Conservation (phyloP, 2,329 filamentous ascomycete genomes). For the Penicillium psychrosexuale region DNA sequence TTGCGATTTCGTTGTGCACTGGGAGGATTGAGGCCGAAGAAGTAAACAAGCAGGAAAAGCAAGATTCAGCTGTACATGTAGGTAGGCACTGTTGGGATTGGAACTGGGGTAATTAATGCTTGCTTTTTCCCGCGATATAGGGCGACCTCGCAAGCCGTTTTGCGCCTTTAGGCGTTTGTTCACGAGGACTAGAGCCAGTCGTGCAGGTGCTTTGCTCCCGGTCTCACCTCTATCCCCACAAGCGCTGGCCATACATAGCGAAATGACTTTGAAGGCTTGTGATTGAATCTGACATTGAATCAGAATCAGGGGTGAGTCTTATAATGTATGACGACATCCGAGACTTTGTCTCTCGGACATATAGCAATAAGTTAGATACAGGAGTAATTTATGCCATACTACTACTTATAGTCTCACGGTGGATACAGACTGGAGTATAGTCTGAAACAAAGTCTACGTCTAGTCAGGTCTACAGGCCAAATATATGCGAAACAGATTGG, state of each 20-base stretch:
- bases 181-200: background rate
- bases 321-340: too few species aligned
- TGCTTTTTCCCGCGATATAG: background rate
- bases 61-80: background rate
- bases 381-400: background rate
- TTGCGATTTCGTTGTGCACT: background rate
- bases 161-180: background rate
- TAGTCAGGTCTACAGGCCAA: background rate
- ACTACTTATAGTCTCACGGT: background rate
- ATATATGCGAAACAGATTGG: background rate
- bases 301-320: background rate
- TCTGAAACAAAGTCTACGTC: background rate
- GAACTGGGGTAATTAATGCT: background rate
- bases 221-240: background rate
- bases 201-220: background rate
- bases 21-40: background rate
- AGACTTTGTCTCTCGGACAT: background rate
- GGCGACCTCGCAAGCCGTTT: background rate
- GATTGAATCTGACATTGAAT: background rate
- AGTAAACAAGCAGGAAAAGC: background rate
- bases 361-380: background rate
- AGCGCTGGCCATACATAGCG: background rate
- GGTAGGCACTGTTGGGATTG: background rate
- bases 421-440: background rate
- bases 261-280: background rate